Base-by-base conservation (phyloP, 2,329 filamentous ascomycete species). In the Sporothrix protearum region DNA sequence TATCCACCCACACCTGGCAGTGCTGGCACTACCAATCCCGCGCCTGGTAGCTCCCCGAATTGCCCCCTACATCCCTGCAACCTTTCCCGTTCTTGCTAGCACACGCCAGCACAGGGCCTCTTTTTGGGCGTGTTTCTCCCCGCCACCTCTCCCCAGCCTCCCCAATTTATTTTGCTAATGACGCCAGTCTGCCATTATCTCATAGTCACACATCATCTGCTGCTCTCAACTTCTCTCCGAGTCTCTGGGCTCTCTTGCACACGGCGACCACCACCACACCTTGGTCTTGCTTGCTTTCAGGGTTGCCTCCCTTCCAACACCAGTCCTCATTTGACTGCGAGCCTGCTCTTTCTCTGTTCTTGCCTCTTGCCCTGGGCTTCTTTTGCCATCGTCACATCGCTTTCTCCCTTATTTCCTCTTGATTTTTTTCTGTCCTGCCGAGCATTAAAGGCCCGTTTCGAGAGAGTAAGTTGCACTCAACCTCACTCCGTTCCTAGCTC, bases 81-180 rank as follows among this genome's bases (percentile, higher is more conserved):
- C 59, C 30, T 68, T 63, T 22, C 25, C 51, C 36, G 57, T 67
- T 45, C 39, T 12, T 47, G 42, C 42, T 47, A 47, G 42, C 42
- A 16, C 22, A 14, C n/a, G 64, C n/a, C n/a, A 39, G 42, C 71
- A 66, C 70, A 61, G 68, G 51, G 25, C 71, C 45, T 30, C 28
- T 36, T 71, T 55, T 71, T 57, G 64, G 59, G 64, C 71, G 63
- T 14, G 61, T 53, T 33, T 64, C 59, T 67, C 72, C 72, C 74
- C 72, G 72, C 73, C 73, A 73, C 73, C 73, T 69, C 70, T 73
- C 71, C 72, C 74, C 74, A 75, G 73, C 74, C 74, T 75, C 74
- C 73, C 72, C 64, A 74, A 75, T 75, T 73, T 30, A 61, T 67
- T 72, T 70, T 69, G 71, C 71, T 71, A 71, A 74, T 73, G 72